These are phyloP conservation scores for Sordaria brevicollis DNA, from an alignment of 495 filamentous ascomycete genomes.

Conservation along the genomic window DNA sequence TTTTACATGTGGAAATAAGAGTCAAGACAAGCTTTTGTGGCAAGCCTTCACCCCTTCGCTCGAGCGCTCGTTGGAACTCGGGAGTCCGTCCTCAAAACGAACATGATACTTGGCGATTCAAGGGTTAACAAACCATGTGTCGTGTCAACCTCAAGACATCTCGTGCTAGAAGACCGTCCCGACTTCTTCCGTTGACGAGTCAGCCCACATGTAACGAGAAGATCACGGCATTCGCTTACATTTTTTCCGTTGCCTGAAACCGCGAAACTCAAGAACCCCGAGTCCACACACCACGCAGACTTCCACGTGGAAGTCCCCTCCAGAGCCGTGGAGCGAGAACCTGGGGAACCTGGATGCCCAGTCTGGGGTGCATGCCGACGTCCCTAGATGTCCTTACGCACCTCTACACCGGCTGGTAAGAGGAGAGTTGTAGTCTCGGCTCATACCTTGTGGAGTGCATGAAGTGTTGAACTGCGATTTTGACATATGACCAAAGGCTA, in stretches of 20 bases:
- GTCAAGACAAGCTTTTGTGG: background rate
- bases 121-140: background rate
- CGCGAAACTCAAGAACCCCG: background rate
- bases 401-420: too few relatives aligned
- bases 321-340: background rate
- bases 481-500: background rate
- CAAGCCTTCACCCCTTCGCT: background rate
- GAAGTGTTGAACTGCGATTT: background rate
- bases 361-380: background rate
- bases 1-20: background rate
- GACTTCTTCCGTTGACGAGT: background rate
- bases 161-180: background rate
- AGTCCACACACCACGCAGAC: background rate
- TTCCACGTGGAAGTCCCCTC: background rate
- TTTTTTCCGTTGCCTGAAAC: background rate
- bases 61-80: background rate
- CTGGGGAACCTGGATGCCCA: background rate
- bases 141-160: too few relatives aligned
- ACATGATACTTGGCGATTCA: background rate
- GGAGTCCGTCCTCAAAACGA: background rate
- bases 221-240: background rate
- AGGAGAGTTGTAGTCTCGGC: background rate
- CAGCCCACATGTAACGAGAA: background rate
- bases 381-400: background rate
- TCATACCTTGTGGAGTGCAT: background rate